A percentile compares a stretch with the other conserved stretches of the same genome.
phyloP scores from a whole-genome alignment of 495 filamentous ascomycete genomes.

The Tirmania nivea region DNA sequence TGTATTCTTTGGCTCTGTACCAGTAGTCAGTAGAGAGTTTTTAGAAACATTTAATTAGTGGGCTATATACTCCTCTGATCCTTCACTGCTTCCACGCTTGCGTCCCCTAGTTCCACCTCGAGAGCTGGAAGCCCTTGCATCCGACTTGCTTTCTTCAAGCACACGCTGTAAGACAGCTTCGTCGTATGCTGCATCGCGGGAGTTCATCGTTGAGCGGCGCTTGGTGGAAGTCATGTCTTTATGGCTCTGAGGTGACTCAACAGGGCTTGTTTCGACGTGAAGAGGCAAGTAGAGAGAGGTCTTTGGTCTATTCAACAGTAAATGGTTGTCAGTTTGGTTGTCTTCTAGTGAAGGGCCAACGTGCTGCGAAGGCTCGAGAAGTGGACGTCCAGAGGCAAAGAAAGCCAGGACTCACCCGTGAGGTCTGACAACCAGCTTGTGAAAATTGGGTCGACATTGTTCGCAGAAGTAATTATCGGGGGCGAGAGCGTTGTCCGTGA shows the following conservation, averaged over 20 bases:
- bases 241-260: slow-evolving; percentile 10
- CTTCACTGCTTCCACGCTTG: slow-evolving; percentile 76
- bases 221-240: slow-evolving; percentile 26
- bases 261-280: slow-evolving; percentile 21
- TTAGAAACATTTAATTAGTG: slow-evolving; percentile 4
- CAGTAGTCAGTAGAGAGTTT: background rate
- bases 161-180: slow-evolving; percentile 73
- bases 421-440: slow-evolving; percentile 52
- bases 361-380: background rate
- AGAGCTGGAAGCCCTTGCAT: slow-evolving; percentile 27
- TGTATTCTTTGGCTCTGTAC: slow-evolving; percentile 25
- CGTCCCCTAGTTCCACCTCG: slow-evolving; percentile 35
- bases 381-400: background rate
- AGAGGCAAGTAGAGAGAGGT: slow-evolving; percentile 52
- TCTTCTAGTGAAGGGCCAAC: background rate
- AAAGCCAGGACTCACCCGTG: slow-evolving; percentile 53
- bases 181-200: slow-evolving; percentile 82
- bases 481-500: slow-evolving; percentile 74
- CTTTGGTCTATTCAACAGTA: slow-evolving; percentile 28
- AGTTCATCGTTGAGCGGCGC: slow-evolving; percentile 92
- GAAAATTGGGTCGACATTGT: slow-evolving; percentile 73
- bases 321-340: slow-evolving; percentile 16
- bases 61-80: slow-evolving; percentile 56
- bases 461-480: slow-evolving; percentile 98
- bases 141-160: slow-evolving; percentile 79